Percentiles rank a stretch among this genome's conserved stretches.
phyloP scores from a whole-genome alignment of 768 basidiomycete genomes.

The Collybia sordida region DNA sequence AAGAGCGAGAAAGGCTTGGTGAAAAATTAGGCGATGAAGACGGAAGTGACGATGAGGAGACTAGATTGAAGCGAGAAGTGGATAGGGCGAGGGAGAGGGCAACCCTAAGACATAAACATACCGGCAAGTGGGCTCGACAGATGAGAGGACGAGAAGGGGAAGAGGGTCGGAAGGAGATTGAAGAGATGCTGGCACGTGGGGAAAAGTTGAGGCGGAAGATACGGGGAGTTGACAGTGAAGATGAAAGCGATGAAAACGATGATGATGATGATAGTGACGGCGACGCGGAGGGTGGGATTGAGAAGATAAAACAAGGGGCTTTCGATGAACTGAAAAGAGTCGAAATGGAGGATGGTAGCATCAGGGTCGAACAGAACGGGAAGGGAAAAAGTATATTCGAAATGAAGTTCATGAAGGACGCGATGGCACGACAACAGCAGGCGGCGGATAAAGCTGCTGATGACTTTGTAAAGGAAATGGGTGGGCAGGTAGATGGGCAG shows the following conservation, averaged over 20 bases:
- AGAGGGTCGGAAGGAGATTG: conserved; percentile 62
- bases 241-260: conserved; percentile 41
- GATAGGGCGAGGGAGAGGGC: conserved; percentile 87
- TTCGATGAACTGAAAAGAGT: conserved; percentile 75
- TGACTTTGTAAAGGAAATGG: conserved; percentile 73
- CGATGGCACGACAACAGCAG: conserved; percentile 64
- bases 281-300: conserved; percentile 33
- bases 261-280: conserved; percentile 49
- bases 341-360: conserved; percentile 35
- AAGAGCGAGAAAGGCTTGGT: conserved; percentile 63
- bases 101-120: conserved; percentile 84
- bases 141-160: conserved; percentile 66
- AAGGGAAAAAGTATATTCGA: conserved; percentile 75
- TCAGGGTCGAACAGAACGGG: conserved; percentile 22
- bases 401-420: conserved; percentile 99
- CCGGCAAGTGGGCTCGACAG: conserved; percentile 83
- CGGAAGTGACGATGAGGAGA: conserved; percentile 53
- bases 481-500: conserved; percentile 27
- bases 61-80: conserved; percentile 66
- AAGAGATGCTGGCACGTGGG: conserved; percentile 82
- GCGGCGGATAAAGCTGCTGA: conserved; percentile 64
- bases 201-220: conserved; percentile 81
- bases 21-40: conserved; percentile 46
- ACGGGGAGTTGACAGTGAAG: conserved; percentile 59
- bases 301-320: conserved; percentile 60